Base-by-base conservation (phyloP, 176 grass and related monocot species). In the Chloris gayana region DNA sequence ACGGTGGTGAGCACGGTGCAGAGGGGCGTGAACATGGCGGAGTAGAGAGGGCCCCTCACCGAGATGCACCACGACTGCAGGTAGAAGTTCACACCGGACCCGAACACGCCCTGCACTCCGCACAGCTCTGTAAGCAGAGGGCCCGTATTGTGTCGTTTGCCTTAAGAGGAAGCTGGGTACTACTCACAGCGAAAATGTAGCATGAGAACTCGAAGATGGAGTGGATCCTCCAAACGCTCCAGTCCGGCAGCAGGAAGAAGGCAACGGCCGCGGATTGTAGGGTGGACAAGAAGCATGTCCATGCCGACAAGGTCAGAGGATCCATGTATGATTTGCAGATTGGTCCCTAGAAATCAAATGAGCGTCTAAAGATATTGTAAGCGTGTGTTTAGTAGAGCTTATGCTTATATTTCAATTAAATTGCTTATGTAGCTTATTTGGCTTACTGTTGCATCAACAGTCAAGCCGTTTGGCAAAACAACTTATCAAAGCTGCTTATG, bases 21-120 rank as follows among this genome's bases (percentile, higher is more conserved):
- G n/a, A 94, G 84, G 1, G 92, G 89, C 76, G 84, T 91, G 83
- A 94, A 94, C 89, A 94, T 91, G 53, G 89, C 92, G 7, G 89
- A 91, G 85, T 85, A 94, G 38, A 94, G 84, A 54, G 92, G 87
- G 0, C 92, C 89, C 75, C 77, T 82, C 29, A 85, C 81, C 1
- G 92, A 82, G 35, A 91, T 89, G 79, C 72, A 76, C 92, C 92
- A 94, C 25, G 89, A 91, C 83, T 91, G 87, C 29, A 94, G 84
- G 87, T 87, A 94, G 70, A 89, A 94, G 7, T 73, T 82, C 61
- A 94, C 89, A 67, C 84, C 86, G 8, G 92, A 94, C 69, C 86
- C 89, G 12, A 89, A 63, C 19, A 50, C 82, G 9, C 92, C 92
- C 92, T 91, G 86, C 68, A 54, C 6, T 44, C 34, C 67, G 19